Evolutionary conservation across 306 rosid genomes (phyloP).

Genomic region (Alnus glutinosa): DNA sequence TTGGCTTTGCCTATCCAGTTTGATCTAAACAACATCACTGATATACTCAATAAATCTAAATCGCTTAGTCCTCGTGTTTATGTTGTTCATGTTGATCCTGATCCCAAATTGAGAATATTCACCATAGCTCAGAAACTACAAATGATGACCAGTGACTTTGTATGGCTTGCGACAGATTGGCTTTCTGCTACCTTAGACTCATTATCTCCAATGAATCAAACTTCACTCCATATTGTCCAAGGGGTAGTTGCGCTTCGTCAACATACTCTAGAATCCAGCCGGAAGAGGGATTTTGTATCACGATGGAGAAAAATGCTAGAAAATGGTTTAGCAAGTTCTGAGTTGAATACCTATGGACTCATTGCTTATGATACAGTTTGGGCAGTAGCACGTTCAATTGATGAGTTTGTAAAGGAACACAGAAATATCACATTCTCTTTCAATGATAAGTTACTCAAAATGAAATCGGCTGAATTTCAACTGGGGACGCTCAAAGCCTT

Average conservation of each 20-base stretch:
- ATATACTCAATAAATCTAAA: slow-evolving; percentile 66
- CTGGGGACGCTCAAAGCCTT: slow-evolving; percentile 70
- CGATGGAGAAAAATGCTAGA: slow-evolving; percentile 58
- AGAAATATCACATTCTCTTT: slow-evolving; percentile 57
- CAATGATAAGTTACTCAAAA: slow-evolving; percentile 30
- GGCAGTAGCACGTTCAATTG: slow-evolving; percentile 71
- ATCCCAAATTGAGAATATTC: slow-evolving; percentile 68
- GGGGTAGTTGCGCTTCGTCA: slow-evolving; percentile 86
- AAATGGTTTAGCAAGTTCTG: slow-evolving; percentile 41
- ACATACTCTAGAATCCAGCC: slow-evolving; percentile 60
- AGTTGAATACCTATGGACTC: slow-evolving; percentile 65
- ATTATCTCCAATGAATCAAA: slow-evolving; percentile 35
- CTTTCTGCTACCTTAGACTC: slow-evolving; percentile 78
- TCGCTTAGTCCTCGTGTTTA: slow-evolving; percentile 73
- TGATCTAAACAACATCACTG: slow-evolving; percentile 45
- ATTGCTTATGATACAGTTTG: slow-evolving; percentile 84
- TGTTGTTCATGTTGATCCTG: slow-evolving; percentile 78
- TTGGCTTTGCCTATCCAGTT: slow-evolving; percentile 58
- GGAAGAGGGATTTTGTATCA: slow-evolving; percentile 52
- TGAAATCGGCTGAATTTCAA: slow-evolving; percentile 42
- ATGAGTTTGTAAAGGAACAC: slow-evolving; percentile 43
- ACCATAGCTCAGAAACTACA: slow-evolving; percentile 59
- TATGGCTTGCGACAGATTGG: slow-evolving; percentile 94
- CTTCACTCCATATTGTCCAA: slow-evolving; percentile 51
- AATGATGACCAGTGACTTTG: slow-evolving; percentile 73